Evolutionary conservation across 371 early-diverging fungal genomes (phyloP), one percentile per base, ranked within the genome.

Genomic region (Dinochytrium kinnereticum): DNA sequence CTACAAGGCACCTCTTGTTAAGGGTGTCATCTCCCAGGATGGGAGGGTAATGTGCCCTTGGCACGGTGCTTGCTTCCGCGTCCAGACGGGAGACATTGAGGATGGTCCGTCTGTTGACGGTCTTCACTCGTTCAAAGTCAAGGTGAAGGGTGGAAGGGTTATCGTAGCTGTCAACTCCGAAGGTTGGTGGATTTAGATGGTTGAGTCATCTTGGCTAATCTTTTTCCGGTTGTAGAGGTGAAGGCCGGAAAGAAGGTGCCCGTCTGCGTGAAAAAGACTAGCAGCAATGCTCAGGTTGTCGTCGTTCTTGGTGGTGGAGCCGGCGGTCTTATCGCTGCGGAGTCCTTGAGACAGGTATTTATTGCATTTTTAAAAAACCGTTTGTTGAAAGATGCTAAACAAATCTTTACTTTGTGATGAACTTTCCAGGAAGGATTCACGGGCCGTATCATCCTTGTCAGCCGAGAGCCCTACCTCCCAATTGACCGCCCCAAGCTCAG

Each of bases 51-150:
- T 80, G 77, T 80, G 87, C 75, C 86, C 84, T 21, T 88, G 86
- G 86, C 88, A 88, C 76, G 86, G 87, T 68, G 88, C 88, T 19
- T 86, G 88, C 64, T 87, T 87, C 76, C 76, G 81, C 44, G 82
- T 81, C 2, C 77, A 78, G 36, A 84, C 86, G 31, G 89, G 87
- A 53, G 87, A 88, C 74, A 86, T 88, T 70, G 89, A 88, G 79
- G 87, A 88, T 69, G 86, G 80, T 3, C 89, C 89, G 0, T 82
- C 85, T 5, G 65, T 88, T 30, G 86, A 88, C 70, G 73, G 69
- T 53, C 78, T 88, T 61, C 70, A 74, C 2, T 77, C 69, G 13
- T 88, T 76, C 67, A 59, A 70, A 26, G 77, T 76, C 33, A 59
- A 59, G 38, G 75, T 86, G 17, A 70, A 79, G 64, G 76, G 77